Conservation (phyloP, 306 rosid genomes). For the Casuarina equisetifolia region DNA sequence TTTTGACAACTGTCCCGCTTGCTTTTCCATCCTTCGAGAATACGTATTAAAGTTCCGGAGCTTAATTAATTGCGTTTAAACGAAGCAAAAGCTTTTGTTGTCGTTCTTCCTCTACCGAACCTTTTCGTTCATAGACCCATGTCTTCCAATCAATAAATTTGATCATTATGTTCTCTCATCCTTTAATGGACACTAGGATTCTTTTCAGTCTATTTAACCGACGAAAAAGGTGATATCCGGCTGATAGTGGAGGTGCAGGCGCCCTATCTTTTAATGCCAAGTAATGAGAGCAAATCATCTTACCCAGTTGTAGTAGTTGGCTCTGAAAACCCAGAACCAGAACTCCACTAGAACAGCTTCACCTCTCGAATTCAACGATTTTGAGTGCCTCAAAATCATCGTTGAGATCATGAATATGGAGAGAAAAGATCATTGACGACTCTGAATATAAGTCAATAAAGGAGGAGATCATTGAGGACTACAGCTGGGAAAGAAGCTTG, state of each 20-base stretch:
- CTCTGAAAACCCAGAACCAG: slow-evolving; percentile 5
- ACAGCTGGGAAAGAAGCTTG: not conserved
- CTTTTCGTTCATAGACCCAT: slow-evolving; percentile 5
- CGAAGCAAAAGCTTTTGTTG: slow-evolving; percentile 31
- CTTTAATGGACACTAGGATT: slow-evolving; percentile 1
- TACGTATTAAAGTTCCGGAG: slow-evolving; percentile 9
- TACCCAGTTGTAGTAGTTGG: not conserved
- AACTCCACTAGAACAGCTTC: not conserved
- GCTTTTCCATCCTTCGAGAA: slow-evolving; percentile 14
- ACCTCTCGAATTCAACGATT: slow-evolving; percentile 6
- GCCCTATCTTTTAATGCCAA: slow-evolving; percentile 1
- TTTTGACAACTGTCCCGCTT: slow-evolving; percentile 37
- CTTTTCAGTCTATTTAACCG: slow-evolving; percentile 6
- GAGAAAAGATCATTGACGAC: slow-evolving; percentile 4
- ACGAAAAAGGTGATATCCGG: slow-evolving; percentile 14
- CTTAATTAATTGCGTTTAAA: slow-evolving; percentile 30
- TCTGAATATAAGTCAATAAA: not conserved
- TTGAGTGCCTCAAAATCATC: slow-evolving; percentile 19
- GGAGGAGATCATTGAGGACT: slow-evolving; percentile 4
- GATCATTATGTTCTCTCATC: slow-evolving; percentile 14
- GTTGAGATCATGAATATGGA: slow-evolving; percentile 2
- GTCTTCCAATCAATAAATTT: not conserved
- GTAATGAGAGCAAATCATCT: not conserved
- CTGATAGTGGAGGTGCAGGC: slow-evolving; percentile 24
- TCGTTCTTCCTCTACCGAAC: slow-evolving; percentile 24